Evolutionary conservation across 768 basidiomycete species (phyloP).

Genomic region (Hysterangium stoloniferum): DNA sequence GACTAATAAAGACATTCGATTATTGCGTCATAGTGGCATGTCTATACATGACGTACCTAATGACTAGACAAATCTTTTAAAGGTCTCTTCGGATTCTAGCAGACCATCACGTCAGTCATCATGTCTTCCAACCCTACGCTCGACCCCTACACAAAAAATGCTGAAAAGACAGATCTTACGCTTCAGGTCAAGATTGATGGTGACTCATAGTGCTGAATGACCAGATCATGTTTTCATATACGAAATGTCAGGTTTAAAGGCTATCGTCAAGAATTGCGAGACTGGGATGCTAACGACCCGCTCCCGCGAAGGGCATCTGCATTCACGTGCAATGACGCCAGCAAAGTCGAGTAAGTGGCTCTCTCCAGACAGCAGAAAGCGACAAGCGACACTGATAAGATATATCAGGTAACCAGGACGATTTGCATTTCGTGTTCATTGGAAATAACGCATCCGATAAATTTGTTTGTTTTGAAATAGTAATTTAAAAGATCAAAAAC

Average conservation of each 20-base stretch:
- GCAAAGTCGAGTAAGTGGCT: constrained; percentile 30
- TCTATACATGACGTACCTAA: too few species aligned
- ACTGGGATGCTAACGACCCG: constrained; percentile 78
- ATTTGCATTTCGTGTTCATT: constrained; percentile 48
- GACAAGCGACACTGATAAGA: too few species aligned
- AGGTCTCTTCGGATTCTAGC: too few species aligned
- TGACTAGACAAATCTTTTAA: too few species aligned
- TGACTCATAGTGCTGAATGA: too few species aligned
- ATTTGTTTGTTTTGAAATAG: constrained; percentile 24
- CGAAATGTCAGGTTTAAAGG: constrained; percentile 44
- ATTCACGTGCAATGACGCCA: constrained; percentile 77
- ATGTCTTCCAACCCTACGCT: constrained; percentile 27
- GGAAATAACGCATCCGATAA: constrained; percentile 70
- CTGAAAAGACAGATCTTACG: constrained; percentile 48
- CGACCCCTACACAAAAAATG: constrained; percentile 67
- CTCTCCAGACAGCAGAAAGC: too few species aligned
- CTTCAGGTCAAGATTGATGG: constrained; percentile 63
- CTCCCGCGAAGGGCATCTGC: constrained; percentile 55
- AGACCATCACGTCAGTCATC: constrained; percentile 5
- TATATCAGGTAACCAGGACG: too few species aligned
- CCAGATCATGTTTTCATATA: not conserved
- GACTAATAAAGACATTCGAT: too few species aligned
- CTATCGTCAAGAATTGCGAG: constrained; percentile 52
- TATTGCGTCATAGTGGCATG: too few species aligned
- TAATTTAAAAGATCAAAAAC: not conserved